A percentile compares a stretch with the other conserved stretches of the same genome.
Conservation (phyloP, 1,284 basidiomycete genomes). For the Fomes fomentarius region DNA sequence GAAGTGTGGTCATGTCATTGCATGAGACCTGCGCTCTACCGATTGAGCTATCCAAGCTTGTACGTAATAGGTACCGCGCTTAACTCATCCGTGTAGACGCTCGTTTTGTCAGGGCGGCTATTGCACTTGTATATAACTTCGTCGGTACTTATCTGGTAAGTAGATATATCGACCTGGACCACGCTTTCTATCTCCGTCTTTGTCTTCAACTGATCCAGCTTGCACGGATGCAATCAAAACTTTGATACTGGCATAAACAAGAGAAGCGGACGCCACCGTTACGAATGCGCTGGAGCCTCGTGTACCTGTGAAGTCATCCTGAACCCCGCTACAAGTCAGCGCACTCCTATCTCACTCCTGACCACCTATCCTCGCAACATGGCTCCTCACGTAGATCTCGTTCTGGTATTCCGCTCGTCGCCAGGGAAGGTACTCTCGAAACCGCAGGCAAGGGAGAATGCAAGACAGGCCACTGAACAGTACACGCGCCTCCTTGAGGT, state of each 20-base stretch:
- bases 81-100: no score
- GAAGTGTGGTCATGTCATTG: slow-evolving; percentile 4
- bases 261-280: slow-evolving; percentile 6
- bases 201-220: no score
- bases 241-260: no score
- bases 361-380: slow-evolving; percentile 4
- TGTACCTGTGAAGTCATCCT: slow-evolving; percentile 26
- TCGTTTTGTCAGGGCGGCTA: no score
- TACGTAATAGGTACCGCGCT: no score
- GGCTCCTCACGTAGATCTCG: slow-evolving; percentile 66
- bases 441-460: slow-evolving; percentile 61
- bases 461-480: slow-evolving; percentile 65
- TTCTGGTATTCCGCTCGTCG: slow-evolving; percentile 68
- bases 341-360: slow-evolving; percentile 2
- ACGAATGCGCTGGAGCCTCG: slow-evolving; percentile 16
- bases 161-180: no score
- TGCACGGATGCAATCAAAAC: no score
- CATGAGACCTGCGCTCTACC: slow-evolving; percentile 29
- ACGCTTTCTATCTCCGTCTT: no score
- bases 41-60: slow-evolving; percentile 28
- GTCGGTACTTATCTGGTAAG: no score
- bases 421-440: slow-evolving; percentile 55
- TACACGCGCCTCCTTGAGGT: slow-evolving; percentile 67
- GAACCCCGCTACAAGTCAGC: background rate
- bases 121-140: no score